phyloP scores from a whole-genome alignment of 768 basidiomycete genomes.

The Rhizopogon sp. region DNA sequence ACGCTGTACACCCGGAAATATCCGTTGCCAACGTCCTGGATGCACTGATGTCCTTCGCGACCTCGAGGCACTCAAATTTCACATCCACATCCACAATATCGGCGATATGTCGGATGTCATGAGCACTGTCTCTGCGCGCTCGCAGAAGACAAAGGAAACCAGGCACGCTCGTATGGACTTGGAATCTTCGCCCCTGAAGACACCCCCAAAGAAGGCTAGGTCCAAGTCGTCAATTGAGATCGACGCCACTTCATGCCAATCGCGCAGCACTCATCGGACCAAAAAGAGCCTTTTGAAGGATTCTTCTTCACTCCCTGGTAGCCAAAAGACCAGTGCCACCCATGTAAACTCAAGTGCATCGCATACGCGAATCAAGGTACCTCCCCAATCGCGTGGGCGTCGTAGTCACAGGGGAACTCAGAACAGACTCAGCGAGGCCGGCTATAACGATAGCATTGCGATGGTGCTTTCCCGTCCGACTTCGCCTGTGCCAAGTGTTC shows the following conservation, averaged over 20 bases:
- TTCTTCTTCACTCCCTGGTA: not conserved
- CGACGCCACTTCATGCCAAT: not conserved
- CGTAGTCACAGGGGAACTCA: constrained; percentile 9
- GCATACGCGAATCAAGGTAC: not conserved
- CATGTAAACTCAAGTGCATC: not conserved
- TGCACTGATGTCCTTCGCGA: constrained; percentile 39
- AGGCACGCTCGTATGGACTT: not conserved
- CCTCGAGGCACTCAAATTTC: constrained; percentile 43
- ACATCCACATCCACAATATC: constrained; percentile 54
- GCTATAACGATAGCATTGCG: constrained; percentile 11
- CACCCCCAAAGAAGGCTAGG: constrained; percentile 5
- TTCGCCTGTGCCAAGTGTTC: constrained; percentile 7
- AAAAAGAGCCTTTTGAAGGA: not conserved
- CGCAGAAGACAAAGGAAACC: not conserved
- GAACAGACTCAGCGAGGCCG: not conserved
- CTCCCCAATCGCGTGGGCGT: constrained; percentile 15
- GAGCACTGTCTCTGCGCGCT: not conserved
- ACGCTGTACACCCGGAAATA: constrained; percentile 23
- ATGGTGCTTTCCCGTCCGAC: constrained; percentile 22
- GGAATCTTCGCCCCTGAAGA: not conserved
- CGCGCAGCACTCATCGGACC: too few species aligned
- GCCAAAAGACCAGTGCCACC: not conserved
- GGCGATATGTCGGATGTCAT: constrained; percentile 22
- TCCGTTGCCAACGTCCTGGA: constrained; percentile 41
- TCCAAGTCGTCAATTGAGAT: constrained; percentile 11